These are phyloP conservation scores for Boletus rubescentipes DNA, from an alignment of 768 basidiomycete species.

Conservation along the genomic window DNA sequence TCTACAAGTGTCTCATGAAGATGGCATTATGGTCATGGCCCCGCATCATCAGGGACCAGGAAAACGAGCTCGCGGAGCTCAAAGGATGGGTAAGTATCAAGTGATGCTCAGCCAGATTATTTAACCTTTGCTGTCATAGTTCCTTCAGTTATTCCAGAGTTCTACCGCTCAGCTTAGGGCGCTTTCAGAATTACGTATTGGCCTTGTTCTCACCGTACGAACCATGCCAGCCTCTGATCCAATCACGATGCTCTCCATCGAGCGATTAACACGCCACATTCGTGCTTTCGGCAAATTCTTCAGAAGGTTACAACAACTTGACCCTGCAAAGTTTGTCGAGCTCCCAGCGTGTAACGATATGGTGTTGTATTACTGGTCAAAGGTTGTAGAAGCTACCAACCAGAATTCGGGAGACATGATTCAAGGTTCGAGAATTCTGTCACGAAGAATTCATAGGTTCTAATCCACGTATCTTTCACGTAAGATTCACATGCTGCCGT, in stretches of 20 bases:
- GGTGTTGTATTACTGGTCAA: slow-evolving; percentile 79
- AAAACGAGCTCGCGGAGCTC: slow-evolving; percentile 44
- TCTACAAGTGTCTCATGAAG: slow-evolving; percentile 74
- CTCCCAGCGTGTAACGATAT: slow-evolving; percentile 65
- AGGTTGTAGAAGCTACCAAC: slow-evolving; percentile 69
- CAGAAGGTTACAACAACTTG: slow-evolving; percentile 67
- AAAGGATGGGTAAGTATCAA: slow-evolving; percentile 50
- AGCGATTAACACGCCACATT: slow-evolving; percentile 65
- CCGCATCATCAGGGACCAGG: slow-evolving; percentile 41
- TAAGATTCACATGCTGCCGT: slow-evolving; percentile 62
- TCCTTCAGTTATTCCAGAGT: slow-evolving; percentile 58
- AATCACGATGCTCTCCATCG: slow-evolving; percentile 46
- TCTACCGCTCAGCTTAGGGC: slow-evolving; percentile 56
- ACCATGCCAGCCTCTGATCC: slow-evolving; percentile 34
- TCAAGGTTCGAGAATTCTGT: slow-evolving; percentile 43
- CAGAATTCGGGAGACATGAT: slow-evolving; percentile 48
- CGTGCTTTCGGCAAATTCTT: slow-evolving; percentile 79
- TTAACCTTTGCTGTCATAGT: slow-evolving; percentile 37
- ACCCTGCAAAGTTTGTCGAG: slow-evolving; percentile 54
- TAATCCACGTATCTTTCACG: not conserved
- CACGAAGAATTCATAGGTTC: not conserved
- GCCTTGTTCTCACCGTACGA: slow-evolving; percentile 46
- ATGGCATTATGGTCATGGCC: slow-evolving; percentile 74
- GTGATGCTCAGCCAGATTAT: not conserved
- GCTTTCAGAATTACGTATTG: slow-evolving; percentile 57